phyloP scores from a whole-genome alignment of 2,329 filamentous ascomycete species.

The Epichloe glyceriae region DNA sequence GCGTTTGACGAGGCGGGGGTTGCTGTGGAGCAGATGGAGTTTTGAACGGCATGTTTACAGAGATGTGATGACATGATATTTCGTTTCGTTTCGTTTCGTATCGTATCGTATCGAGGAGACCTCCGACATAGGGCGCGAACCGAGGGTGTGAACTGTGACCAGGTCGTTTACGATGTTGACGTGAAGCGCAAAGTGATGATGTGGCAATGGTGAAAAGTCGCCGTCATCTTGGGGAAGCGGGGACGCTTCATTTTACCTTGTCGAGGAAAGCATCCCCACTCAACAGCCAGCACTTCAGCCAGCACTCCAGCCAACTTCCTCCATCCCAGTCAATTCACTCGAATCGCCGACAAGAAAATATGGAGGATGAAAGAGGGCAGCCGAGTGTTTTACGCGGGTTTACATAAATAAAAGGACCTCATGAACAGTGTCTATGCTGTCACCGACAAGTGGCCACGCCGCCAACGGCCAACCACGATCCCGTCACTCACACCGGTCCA shows the following conservation, averaged over 20 bases:
- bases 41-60: not conserved
- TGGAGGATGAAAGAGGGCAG: not conserved
- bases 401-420: not conserved
- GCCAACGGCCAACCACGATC: conserved; percentile 6
- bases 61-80: not conserved
- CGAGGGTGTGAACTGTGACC: not conserved
- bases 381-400: not conserved
- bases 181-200: not conserved
- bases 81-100: no score
- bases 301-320: not conserved
- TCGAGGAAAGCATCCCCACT: not conserved
- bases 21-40: not conserved
- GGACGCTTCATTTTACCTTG: no score
- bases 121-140: conserved; percentile 6
- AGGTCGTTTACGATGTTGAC: not conserved
- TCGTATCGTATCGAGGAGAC: no score
- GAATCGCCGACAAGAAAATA: no score
- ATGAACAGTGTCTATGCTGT: no score
- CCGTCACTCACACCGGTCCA: conserved; percentile 13
- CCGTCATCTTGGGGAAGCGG: no score
- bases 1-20: not conserved
- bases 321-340: not conserved
- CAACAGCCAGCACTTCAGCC: no score
- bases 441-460: not conserved
- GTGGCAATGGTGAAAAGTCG: not conserved